Evolutionary conservation across 2,329 filamentous ascomycete genomes (phyloP).

Genomic region (Sporothrix pallida): DNA sequence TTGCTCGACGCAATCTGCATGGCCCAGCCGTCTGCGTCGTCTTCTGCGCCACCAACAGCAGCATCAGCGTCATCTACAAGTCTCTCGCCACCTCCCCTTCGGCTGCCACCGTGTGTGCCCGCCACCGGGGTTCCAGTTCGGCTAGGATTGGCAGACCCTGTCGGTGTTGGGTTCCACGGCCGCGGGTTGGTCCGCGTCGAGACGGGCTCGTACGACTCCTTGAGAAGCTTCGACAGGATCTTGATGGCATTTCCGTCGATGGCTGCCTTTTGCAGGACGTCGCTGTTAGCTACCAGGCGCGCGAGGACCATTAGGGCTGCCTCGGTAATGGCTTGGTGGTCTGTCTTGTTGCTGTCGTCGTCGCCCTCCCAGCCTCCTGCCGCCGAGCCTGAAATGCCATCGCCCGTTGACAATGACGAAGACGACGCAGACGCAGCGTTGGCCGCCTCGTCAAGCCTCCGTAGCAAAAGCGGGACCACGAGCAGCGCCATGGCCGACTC

Average conservation of each 20-base stretch:
- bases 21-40: constrained; percentile 26
- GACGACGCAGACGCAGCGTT: constrained; percentile 44
- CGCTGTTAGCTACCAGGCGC: constrained; percentile 77
- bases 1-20: constrained; percentile 45
- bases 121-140: constrained; percentile 30
- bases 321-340: constrained; percentile 65
- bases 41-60: not conserved
- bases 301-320: constrained; percentile 77
- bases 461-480: constrained; percentile 72
- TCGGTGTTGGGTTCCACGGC: constrained; percentile 48
- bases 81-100: not conserved
- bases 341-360: constrained; percentile 48
- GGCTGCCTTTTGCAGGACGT: constrained; percentile 79
- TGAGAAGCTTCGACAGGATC: constrained; percentile 55
- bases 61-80: not conserved
- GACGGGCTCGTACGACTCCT: constrained; percentile 57
- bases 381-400: not conserved
- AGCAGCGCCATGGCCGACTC: constrained; percentile 69
- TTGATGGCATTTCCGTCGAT: constrained; percentile 66
- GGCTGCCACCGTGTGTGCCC: not conserved
- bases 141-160: constrained; percentile 31
- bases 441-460: constrained; percentile 52
- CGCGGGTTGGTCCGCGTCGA: constrained; percentile 43
- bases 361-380: constrained; percentile 40
- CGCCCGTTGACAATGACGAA: no score